Conservation (phyloP, 2,329 filamentous ascomycete genomes). For the Drechslera avenae region DNA sequence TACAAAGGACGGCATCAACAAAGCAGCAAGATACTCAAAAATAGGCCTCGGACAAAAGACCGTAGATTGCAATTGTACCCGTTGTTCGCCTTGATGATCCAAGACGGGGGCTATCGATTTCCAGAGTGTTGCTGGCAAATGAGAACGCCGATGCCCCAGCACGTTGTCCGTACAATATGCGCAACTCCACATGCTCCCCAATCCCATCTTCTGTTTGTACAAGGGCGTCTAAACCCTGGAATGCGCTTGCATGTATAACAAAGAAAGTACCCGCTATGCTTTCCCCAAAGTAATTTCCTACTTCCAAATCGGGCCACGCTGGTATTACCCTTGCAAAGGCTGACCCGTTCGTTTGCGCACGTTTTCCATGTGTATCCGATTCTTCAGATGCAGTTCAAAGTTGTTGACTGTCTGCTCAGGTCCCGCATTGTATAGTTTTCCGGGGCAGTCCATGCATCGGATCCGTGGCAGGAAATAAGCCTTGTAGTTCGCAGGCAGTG, state of each 20-base stretch:
- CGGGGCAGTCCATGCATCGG: constrained; percentile 87
- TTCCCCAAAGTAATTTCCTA: constrained; percentile 7
- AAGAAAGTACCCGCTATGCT: constrained; percentile 12
- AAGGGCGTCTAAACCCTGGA: constrained; percentile 16
- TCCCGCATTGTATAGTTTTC: constrained; percentile 90
- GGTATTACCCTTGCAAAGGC: constrained; percentile 7
- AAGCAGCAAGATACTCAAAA: constrained; percentile 8
- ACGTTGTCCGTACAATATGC: constrained; percentile 21
- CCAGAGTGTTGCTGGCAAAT: constrained; percentile 30
- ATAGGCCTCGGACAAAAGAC: constrained; percentile 9
- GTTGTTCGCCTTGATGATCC: constrained; percentile 8
- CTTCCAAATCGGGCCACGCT: neutral
- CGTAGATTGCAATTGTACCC: constrained; percentile 7
- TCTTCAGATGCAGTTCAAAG: constrained; percentile 91
- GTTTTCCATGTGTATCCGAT: constrained; percentile 67
- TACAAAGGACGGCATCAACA: constrained; percentile 2
- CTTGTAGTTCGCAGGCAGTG: constrained; percentile 67
- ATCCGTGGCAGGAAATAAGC: constrained; percentile 89
- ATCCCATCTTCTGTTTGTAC: constrained; percentile 27
- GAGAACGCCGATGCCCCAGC: constrained; percentile 33
- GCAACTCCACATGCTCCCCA: constrained; percentile 18
- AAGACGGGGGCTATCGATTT: constrained; percentile 16
- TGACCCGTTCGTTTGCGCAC: constrained; percentile 42
- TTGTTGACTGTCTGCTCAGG: constrained; percentile 84
- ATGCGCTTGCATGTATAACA: constrained; percentile 21